Percentiles rank a stretch among this genome's conserved stretches.
Evolutionary conservation across 345 rosid species (phyloP).

Genomic region (Sisymbrium altissimum): DNA sequence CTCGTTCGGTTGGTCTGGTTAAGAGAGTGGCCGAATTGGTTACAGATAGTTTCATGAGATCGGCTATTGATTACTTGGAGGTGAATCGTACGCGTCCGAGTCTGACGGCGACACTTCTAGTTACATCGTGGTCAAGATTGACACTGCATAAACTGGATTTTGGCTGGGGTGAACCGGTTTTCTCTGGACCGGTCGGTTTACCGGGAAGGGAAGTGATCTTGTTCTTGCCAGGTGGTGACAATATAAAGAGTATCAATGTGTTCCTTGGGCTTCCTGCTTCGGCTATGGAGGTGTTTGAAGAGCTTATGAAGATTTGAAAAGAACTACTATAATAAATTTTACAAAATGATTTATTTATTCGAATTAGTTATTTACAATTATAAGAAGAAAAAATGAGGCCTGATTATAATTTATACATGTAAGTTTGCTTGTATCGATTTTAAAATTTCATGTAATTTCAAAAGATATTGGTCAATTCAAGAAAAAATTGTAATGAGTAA

Average conservation of each 20-base stretch:
- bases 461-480: background rate
- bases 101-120: slow-evolving; percentile 56
- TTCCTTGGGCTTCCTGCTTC: slow-evolving; percentile 73
- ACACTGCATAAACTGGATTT: slow-evolving; percentile 63
- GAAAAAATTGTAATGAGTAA: background rate
- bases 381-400: too few species aligned
- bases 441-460: too few species aligned
- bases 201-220: slow-evolving; percentile 73
- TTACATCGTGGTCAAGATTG: slow-evolving; percentile 78
- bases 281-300: slow-evolving; percentile 65
- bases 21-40: slow-evolving; percentile 54
- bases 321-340: background rate
- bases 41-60: slow-evolving; percentile 63
- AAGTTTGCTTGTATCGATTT: too few species aligned
- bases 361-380: background rate
- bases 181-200: slow-evolving; percentile 69
- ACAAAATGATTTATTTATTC: background rate
- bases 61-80: slow-evolving; percentile 75
- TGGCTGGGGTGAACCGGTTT: slow-evolving; percentile 75
- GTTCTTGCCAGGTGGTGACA: slow-evolving; percentile 55
- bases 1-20: slow-evolving; percentile 49
- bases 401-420: too few species aligned
- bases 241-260: slow-evolving; percentile 54
- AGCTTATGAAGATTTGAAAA: slow-evolving; percentile 36
- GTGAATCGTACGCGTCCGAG: slow-evolving; percentile 67